Conservation (phyloP, 805 yeast genomes). For the Yamadazyma laniorum region DNA sequence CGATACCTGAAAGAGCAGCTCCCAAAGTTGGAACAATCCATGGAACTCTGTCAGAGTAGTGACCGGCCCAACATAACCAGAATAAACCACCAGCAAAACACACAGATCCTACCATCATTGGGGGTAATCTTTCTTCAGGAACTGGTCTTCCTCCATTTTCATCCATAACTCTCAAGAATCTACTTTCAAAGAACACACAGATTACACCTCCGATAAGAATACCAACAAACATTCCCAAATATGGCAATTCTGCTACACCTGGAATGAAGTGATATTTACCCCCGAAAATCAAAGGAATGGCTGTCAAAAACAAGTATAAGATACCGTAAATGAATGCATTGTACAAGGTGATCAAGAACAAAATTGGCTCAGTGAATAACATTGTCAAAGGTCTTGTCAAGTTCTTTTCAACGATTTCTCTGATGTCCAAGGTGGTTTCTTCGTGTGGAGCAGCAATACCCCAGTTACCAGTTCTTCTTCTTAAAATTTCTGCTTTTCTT, state of each 20-base stretch:
- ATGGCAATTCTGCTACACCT: constrained; percentile 77
- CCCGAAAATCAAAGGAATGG: constrained; percentile 46
- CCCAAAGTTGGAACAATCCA: constrained; percentile 67
- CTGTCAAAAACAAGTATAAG: constrained; percentile 45
- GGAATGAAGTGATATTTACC: constrained; percentile 55
- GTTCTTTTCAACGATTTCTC: constrained; percentile 36
- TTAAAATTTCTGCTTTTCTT: constrained; percentile 31
- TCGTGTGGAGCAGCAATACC: constrained; percentile 40
- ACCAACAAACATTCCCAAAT: constrained; percentile 73
- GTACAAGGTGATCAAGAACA: constrained; percentile 42
- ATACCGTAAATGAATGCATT: constrained; percentile 51
- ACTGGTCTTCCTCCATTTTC: constrained; percentile 56
- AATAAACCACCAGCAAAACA: constrained; percentile 75
- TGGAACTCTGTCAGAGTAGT: constrained; percentile 66
- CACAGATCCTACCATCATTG: constrained; percentile 72
- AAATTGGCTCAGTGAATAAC: constrained; percentile 42
- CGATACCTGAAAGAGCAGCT: constrained; percentile 41
- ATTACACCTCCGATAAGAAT: constrained; percentile 54
- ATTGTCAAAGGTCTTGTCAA: constrained; percentile 37
- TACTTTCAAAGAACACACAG: constrained; percentile 54
- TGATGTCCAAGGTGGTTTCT: constrained; percentile 27
- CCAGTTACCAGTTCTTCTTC: constrained; percentile 43
- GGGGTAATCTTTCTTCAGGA: constrained; percentile 79
- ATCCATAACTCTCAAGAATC: constrained; percentile 46
- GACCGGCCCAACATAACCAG: constrained; percentile 90